Base-by-base conservation (phyloP, 1,139 yeast genomes). In the Blastobotrys persicus region DNA sequence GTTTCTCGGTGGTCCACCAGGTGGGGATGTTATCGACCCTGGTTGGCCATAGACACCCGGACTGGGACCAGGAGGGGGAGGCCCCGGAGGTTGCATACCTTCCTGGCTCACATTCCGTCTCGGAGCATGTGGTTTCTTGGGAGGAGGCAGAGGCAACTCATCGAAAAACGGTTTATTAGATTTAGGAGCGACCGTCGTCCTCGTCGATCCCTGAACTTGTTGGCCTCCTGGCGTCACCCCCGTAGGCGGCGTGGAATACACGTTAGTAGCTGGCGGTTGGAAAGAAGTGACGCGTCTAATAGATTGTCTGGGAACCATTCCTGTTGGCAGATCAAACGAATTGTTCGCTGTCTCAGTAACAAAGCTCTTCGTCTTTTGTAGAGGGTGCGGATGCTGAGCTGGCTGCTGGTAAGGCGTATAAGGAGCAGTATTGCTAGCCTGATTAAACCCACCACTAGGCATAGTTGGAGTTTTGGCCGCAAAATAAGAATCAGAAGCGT, bases 311-410 rank as follows among this genome's bases (percentile, higher is more conserved):
- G 76, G 72, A 23, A 86, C 70, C 46, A 87, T 67, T 47, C 76
- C 82, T 35, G 77, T 70, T 1, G 96, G 96, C 58, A 88, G 81
- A 63, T 88, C 96, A 61, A 86, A 88, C 11, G 65, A 64, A 44
- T 60, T 61, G 11, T 53, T 52, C 2, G 55, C 48, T 4, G 59
- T 42, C 26, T 38, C 47, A 16, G 51, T 48, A 23, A 51, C 26
- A 28, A 50, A 54, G 33, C 57, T 51, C 20, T 53, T 51, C 11
- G 55, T 47, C 19, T 35, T 35, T 9, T 53, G 44, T n/a, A 44
- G 37, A 6, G 48, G 43, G 31, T 45, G 52, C 19, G 41, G 50
- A 5, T 23, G 28, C 9, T 23, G 28, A 23, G 5, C 44, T 12
- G 1, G 88, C 31, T 49, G 54, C 28, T 49, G 54, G 31, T 51